Percentiles rank a stretch among this genome's conserved stretches.
These are phyloP conservation scores for Oenanthe javanica DNA, from an alignment of 140 eudicot genomes.

Conservation along the genomic window DNA sequence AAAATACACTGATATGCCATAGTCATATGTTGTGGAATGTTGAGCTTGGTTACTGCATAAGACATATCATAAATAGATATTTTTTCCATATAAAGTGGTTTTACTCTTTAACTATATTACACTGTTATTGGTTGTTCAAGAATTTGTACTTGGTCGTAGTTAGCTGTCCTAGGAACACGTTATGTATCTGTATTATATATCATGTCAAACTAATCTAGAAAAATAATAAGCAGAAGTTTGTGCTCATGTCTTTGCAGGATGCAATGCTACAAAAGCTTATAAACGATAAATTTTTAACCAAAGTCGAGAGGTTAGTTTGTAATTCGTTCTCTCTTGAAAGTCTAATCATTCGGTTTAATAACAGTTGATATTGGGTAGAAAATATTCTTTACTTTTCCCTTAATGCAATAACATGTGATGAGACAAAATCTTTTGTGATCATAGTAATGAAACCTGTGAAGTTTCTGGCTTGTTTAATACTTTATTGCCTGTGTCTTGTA, in stretches of 20 bases:
- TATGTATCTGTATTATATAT: not conserved
- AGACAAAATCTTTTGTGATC: not conserved
- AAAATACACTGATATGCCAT: not conserved
- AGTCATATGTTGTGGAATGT: not conserved
- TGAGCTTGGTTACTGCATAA: not conserved
- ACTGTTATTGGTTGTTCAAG: not conserved
- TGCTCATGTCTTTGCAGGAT: slow-evolving; percentile 54
- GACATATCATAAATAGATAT: not conserved
- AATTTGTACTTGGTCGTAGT: not conserved
- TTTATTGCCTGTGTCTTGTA: not conserved
- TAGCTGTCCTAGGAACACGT: not conserved
- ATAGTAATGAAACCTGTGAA: not conserved
- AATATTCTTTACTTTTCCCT: not conserved
- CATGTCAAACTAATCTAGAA: not conserved
- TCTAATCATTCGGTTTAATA: not conserved
- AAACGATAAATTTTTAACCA: slow-evolving; percentile 52
- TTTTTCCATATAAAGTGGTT: not conserved
- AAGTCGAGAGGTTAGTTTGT: slow-evolving; percentile 66
- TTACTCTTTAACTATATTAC: not conserved
- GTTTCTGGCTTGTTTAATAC: not conserved
- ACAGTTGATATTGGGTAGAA: not conserved
- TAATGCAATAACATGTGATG: not conserved
- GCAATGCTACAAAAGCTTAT: slow-evolving; percentile 77
- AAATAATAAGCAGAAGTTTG: not conserved
- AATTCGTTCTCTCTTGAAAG: not conserved